Percentiles rank a stretch among this genome's conserved stretches.
Evolutionary conservation across 192 early-diverging fungal species (phyloP).

Genomic region (Backusella westeae): DNA sequence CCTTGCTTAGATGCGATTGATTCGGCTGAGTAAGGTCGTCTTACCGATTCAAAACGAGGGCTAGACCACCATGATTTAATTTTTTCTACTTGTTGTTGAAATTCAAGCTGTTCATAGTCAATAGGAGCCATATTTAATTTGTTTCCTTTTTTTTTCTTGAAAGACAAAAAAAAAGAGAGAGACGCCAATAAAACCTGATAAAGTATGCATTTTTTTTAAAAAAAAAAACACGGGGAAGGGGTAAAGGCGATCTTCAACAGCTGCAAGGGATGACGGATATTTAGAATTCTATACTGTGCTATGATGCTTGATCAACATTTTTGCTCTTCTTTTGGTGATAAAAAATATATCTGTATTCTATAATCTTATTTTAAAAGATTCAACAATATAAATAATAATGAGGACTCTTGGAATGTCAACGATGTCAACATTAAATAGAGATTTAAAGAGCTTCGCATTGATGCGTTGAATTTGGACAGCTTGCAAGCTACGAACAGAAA

Average conservation of each 20-base stretch:
- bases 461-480: too few relatives aligned
- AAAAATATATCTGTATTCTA: not conserved
- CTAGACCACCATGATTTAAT: slow-evolving; percentile 89
- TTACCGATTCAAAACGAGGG: slow-evolving; percentile 78
- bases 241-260: not conserved
- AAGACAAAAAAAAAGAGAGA: not conserved
- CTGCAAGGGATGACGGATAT: not conserved
- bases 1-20: slow-evolving; percentile 89
- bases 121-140: slow-evolving; percentile 19
- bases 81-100: slow-evolving; percentile 76
- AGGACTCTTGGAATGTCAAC: too few relatives aligned
- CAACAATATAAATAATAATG: too few relatives aligned
- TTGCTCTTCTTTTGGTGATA: not conserved
- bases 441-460: too few relatives aligned
- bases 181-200: not conserved
- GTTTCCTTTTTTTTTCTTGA: not conserved
- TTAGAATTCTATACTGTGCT: not conserved
- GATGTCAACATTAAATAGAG: too few relatives aligned
- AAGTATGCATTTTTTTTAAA: not conserved
- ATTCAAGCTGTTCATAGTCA: slow-evolving; percentile 65
- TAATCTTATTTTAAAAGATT: not conserved
- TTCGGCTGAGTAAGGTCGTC: slow-evolving; percentile 83
- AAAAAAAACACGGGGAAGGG: not conserved
- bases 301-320: not conserved
- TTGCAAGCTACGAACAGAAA: too few relatives aligned